phyloP scores from a whole-genome alignment of 495 filamentous ascomycete genomes.

The Hamigera avellanea region DNA sequence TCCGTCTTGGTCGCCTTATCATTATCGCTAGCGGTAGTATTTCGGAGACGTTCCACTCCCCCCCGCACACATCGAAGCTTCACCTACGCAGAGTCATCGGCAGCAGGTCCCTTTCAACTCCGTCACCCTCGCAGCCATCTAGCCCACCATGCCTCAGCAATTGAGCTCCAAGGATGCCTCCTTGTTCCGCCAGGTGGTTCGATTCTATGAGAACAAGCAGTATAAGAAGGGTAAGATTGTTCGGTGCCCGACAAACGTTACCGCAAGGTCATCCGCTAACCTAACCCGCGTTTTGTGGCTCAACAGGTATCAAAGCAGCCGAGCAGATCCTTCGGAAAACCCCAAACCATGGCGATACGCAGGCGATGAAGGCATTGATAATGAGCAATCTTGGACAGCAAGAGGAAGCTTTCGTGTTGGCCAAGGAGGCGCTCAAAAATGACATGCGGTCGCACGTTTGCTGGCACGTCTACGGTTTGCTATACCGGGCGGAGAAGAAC shows the following conservation, averaged over 20 bases:
- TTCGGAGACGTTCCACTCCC: slow-evolving; percentile 11
- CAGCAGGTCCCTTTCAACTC: slow-evolving; percentile 10
- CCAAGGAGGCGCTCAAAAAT: slow-evolving; percentile 78
- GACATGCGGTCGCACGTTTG: slow-evolving; percentile 99
- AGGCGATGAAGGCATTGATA: slow-evolving; percentile 97
- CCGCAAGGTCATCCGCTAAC: neutral
- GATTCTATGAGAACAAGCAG: slow-evolving; percentile 94
- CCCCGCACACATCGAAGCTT: slow-evolving; percentile 32
- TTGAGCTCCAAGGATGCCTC: slow-evolving; percentile 82
- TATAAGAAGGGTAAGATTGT: slow-evolving; percentile 72
- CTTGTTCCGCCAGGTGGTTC: slow-evolving; percentile 87
- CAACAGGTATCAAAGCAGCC: slow-evolving; percentile 70
- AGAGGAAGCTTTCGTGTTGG: slow-evolving; percentile 86
- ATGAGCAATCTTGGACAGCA: slow-evolving; percentile 82
- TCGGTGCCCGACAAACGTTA: neutral
- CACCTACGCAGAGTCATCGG: slow-evolving; percentile 22
- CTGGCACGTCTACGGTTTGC: slow-evolving; percentile 98
- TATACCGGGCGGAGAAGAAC: slow-evolving; percentile 89
- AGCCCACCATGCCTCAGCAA: slow-evolving; percentile 60
- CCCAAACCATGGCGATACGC: slow-evolving; percentile 93
- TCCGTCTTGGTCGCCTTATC: too few relatives aligned
- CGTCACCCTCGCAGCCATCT: slow-evolving; percentile 16
- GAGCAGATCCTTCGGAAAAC: slow-evolving; percentile 90
- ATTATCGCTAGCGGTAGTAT: neutral
- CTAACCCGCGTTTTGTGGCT: slow-evolving; percentile 11